Evolutionary conservation across 805 yeast genomes (phyloP), one percentile per base, ranked within the genome.

Genomic region (Saccharomyces cerevisiae): DNA sequence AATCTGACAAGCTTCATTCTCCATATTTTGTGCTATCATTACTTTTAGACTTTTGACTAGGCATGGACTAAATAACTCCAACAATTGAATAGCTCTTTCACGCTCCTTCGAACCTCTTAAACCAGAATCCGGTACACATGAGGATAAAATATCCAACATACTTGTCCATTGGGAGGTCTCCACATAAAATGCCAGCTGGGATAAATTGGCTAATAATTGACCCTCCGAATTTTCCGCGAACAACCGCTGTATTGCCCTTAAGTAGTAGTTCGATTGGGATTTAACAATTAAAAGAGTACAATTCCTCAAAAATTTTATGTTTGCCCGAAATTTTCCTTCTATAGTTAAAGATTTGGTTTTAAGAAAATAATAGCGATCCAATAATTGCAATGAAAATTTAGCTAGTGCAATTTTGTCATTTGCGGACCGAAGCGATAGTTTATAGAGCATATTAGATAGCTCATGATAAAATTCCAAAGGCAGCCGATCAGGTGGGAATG

Each of bases 401-500:
- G 68, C 57, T 29, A 67, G 41, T 27, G 58, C 55, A n/a, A 30
- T 50, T 32, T 41, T 54, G 28, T 51, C 50, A 26, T 48, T 43
- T 41, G 8, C 43, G 6, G 30, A 11, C 22, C 41, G 54, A 10
- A 57, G 46, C 13, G 65, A 53, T 49, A 57, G 47, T 21, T 55
- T 58, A 50, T 59, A 56, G 13, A 66, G 52, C 70, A 65, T 65
- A 21, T 53, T 57, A 17, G 66, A 57, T 2, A 65, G 43, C 51
- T 64, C 68, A 52, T 63, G 57, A 49, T 59, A 65, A 31, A 67
- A 58, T 53, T 65, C 70, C 11, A 58, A 50, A 6, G 71, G 71
- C 6, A 58, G 17, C 22, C 49, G 26, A 21, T 46, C 51, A 3
- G 48, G 46, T 22, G 43, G 46, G 6, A 46, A 41, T 13, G 36